Percentiles rank a stretch among this genome's conserved stretches.
These are phyloP conservation scores for Sicyos baderoa DNA, from an alignment of 306 rosid species.

Conservation along the genomic window DNA sequence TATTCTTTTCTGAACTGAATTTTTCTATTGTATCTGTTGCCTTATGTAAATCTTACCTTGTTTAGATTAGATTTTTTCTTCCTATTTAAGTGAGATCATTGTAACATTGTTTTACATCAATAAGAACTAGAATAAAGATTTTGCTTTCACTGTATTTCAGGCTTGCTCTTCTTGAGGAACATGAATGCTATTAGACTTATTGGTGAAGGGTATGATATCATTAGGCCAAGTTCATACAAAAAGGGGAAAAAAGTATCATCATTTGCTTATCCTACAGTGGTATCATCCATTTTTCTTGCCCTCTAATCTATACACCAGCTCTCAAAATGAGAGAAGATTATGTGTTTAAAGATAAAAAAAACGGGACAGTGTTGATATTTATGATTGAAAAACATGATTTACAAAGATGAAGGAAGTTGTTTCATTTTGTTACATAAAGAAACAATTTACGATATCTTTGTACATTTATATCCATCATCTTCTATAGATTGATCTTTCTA, in stretches of 20 bases:
- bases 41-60: too few relatives aligned
- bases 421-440: slow-evolving; percentile 18
- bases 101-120: background rate
- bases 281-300: background rate
- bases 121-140: background rate
- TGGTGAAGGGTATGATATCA: background rate
- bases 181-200: background rate
- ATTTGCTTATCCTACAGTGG: background rate
- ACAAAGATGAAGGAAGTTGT: slow-evolving; percentile 14
- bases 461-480: slow-evolving; percentile 17
- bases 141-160: background rate
- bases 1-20: too few relatives aligned
- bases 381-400: background rate
- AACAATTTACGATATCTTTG: slow-evolving; percentile 17
- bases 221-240: background rate
- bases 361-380: background rate
- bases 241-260: background rate
- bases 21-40: too few relatives aligned
- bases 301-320: slow-evolving; percentile 1
- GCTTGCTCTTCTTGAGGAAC: slow-evolving; percentile 9
- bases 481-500: slow-evolving; percentile 16
- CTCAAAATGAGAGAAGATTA: background rate
- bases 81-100: too few relatives aligned
- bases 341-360: background rate
- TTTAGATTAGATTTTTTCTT: too few relatives aligned